A percentile compares a stretch with the other conserved stretches of the same genome.
Conservation (phyloP, 1,284 basidiomycete genomes). For the Leccinum pachyderme region DNA sequence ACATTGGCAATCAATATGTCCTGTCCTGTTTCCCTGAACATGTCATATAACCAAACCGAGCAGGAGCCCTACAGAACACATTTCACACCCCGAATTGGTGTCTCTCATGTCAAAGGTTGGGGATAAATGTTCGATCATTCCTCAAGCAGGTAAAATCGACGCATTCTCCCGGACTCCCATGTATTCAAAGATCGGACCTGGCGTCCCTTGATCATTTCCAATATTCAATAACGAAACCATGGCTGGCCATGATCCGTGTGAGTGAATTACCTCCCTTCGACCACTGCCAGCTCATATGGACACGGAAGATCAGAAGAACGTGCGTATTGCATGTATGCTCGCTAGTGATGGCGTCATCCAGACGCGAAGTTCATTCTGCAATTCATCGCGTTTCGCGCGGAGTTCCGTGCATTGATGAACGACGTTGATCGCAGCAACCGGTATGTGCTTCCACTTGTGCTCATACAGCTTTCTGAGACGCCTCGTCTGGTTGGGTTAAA, state of each 20-base stretch:
- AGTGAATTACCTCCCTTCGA: neutral
- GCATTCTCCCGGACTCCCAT: neutral
- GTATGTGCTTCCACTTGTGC: neutral
- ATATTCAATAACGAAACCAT: neutral
- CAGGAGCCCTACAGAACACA: too few species aligned
- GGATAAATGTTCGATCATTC: neutral
- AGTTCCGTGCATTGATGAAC: neutral
- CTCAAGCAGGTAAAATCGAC: neutral
- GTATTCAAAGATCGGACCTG: neutral
- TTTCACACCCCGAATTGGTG: too few species aligned
- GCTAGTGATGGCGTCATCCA: neutral
- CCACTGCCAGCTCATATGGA: neutral
- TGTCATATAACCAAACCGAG: neutral
- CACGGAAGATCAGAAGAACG: neutral
- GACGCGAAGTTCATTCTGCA: neutral
- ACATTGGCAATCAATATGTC: too few species aligned
- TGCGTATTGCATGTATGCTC: neutral
- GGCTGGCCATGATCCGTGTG: neutral
- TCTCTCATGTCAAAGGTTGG: neutral
- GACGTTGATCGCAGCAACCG: neutral
- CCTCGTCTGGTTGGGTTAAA: neutral
- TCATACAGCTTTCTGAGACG: neutral
- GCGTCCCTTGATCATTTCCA: neutral
- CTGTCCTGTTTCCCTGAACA: neutral
- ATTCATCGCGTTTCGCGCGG: neutral